Evolutionary conservation across 1,139 yeast genomes (phyloP), one percentile per base, ranked within the genome.

Genomic region (Magnusiomyces paraingens): DNA sequence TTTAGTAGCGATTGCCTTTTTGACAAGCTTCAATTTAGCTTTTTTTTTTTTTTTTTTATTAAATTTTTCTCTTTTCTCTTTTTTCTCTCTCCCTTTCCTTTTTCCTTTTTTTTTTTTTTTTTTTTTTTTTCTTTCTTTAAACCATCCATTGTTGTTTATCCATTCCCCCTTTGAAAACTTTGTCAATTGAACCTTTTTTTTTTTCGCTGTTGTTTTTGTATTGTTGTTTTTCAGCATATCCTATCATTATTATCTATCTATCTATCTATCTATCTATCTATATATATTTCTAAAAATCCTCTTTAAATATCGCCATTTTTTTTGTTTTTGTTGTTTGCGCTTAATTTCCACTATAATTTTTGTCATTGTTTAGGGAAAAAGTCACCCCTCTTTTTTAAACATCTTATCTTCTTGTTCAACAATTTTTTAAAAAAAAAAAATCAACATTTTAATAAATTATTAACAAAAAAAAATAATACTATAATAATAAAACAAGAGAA

Each of bases 161-260:
- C 40, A 36, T 36, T 36, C 40, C 40, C 12, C 32, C 32, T 26
- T 26, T 8, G 32, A 26, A 26, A 26, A 26, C 32, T 26, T 26
- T 26, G 32, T 26, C 32, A 26, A 26, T 26, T 26, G 32, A 26
- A 26, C 38, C 32, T 45, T 32, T 29, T 45, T 41, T 29, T 20
- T 44, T 29, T 35, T 32, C 43, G 17, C 39, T 47, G 43, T 40
- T 44, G 21, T 46, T 45, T 39, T 47, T 41, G 21, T 43, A 18
- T 41, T 38, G 43, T 21, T 45, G 14, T 39, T 15, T 44, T 22
- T 46, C 42, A 14, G 35, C 18, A 22, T 40, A n/a, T 46, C 21
- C 35, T 21, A 21, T 20, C 44, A 50, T 29, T n/a, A 21, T 35
- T 44, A n/a, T 21, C 18, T 32, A 29, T 22, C 32, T 32, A 18